Base-by-base conservation (phyloP, 2,329 filamentous ascomycete genomes). In the Coniella vitis region DNA sequence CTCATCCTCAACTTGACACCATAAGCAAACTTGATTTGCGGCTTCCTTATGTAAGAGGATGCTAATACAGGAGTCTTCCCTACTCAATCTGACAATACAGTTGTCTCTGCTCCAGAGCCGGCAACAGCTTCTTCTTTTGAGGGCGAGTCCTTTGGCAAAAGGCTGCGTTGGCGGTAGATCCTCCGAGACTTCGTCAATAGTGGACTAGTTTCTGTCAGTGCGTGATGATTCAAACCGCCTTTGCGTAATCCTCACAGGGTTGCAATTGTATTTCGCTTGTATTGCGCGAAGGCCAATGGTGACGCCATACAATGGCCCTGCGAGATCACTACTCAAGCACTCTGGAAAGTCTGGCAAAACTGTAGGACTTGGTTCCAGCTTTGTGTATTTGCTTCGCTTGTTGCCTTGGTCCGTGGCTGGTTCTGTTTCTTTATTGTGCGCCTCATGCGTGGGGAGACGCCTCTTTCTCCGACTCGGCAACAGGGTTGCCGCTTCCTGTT, bases 161-260 rank as follows among this genome's bases (percentile, higher is more conserved):
- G 37, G 40, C 41, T 52, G 49, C 17, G 49, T 52, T 14, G 49
- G 37, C 3, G 49, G 45, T 10, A 52, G 36, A 2, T 48, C 40
- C 14, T 48, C 49, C n/a, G 39, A 16, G 2, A 20, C 17, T 25
- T 51, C 45, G 14, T 48, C 45, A 17, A 48, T 48, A 20, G 49
- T 34, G 7, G 41, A 36, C 45, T 47, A 21, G 7, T n/a, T 25
- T 16, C 14, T 34, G 12, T 41, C 8, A 21, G 31, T 19, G 9
- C 14, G 14, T n/a, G 16, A n/a, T n/a, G 12, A n/a, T 10, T 13
- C n/a, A 16, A 31, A 14, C 2, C n/a, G n/a, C n/a, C 7, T 9
- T 2, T 12, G 22, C 7, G 13, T 8, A 19, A 12, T 20, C 14
- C 37, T 47, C 20, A 40, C 43, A 14, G 38, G 22, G 21, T 8